Evolutionary conservation across 169 alveolate species (phyloP).

Genomic region (Toxoplasma gondii): DNA sequence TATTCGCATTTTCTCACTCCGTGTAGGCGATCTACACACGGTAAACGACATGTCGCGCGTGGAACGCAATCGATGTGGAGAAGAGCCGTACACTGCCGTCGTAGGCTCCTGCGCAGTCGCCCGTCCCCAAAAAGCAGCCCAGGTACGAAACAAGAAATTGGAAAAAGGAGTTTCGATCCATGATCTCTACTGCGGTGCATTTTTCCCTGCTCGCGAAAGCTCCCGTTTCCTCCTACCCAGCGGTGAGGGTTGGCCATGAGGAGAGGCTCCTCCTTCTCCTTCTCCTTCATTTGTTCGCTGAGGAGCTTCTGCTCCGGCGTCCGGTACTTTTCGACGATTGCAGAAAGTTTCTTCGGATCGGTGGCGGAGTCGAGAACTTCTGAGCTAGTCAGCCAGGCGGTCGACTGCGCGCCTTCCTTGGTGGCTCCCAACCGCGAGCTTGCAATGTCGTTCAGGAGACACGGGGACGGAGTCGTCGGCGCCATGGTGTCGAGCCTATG

Average conservation of each 20-base stretch:
- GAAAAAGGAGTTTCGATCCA: too few relatives aligned
- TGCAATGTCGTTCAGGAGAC: background rate
- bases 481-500: background rate
- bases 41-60: too few relatives aligned
- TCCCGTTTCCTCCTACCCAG: conserved; percentile 42
- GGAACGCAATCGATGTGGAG: too few relatives aligned
- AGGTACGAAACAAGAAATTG: too few relatives aligned
- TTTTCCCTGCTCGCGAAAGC: too few relatives aligned
- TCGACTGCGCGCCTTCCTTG: background rate
- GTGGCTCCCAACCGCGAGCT: background rate
- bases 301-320: conserved; percentile 41
- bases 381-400: conserved; percentile 17
- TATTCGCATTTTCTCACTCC: too few relatives aligned
- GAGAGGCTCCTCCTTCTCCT: conserved; percentile 57
- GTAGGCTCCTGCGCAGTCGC: too few relatives aligned
- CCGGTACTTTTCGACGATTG: conserved; percentile 28
- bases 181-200: too few relatives aligned
- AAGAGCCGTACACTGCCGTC: too few relatives aligned
- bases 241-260: conserved; percentile 62
- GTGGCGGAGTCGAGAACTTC: conserved; percentile 45
- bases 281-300: background rate
- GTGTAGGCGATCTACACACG: too few relatives aligned
- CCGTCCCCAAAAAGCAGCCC: too few relatives aligned
- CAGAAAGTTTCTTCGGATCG: conserved; percentile 48
- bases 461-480: conserved; percentile 15